Percentiles rank a stretch among this genome's conserved stretches.
These are phyloP conservation scores for Daucus carota DNA, from an alignment of 129 eudicot species.

Conservation along the genomic window DH1_v3.0 NC_030381.2:54032001-54032500, in stretches of 20 bases:
- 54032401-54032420: background rate
- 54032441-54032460: background rate
- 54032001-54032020: background rate
- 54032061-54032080: background rate
- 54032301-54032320: background rate
- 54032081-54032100: background rate
- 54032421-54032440: background rate
- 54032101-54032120: background rate
- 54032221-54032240: too few species aligned
- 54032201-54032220: background rate
- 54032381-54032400: background rate
- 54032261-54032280: background rate
- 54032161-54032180: background rate
- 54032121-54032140: background rate
- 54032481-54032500: background rate
- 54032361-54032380: background rate
- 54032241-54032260: too few species aligned
- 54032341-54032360: too few species aligned
- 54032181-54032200: background rate
- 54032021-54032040: background rate
- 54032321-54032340: background rate
- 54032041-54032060: background rate
- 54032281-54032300: too few species aligned
- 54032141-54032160: background rate
- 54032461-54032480: background rate